Evolutionary conservation across 345 rosid genomes (phyloP).

Genomic region (Cardamine resedifolia): DNA sequence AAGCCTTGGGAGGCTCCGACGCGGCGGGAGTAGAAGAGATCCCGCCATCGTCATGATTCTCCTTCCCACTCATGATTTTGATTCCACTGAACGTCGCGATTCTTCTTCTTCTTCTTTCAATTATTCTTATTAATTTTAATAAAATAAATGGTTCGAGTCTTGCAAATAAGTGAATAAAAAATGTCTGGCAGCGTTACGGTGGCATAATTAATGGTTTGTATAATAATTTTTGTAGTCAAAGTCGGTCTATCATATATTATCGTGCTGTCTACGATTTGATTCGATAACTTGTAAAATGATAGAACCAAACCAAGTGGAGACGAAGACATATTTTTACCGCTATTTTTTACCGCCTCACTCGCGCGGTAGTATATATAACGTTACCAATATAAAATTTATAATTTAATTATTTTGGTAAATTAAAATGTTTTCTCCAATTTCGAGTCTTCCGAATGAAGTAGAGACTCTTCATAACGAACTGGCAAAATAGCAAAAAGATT

Average conservation of each 20-base stretch:
- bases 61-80: constrained; percentile 39
- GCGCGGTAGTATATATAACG: too few species aligned
- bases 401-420: too few species aligned
- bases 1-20: constrained; percentile 27
- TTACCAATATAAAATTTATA: too few species aligned
- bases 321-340: too few species aligned
- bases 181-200: neutral
- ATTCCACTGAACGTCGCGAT: neutral
- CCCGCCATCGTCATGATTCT: constrained; percentile 24
- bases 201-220: neutral
- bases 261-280: neutral
- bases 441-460: neutral
- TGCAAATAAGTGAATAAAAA: neutral
- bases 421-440: neutral
- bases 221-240: neutral
- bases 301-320: too few species aligned
- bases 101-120: neutral
- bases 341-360: too few species aligned
- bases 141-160: too few species aligned
- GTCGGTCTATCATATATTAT: neutral
- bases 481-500: neutral
- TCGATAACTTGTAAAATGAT: neutral
- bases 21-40: constrained; percentile 23
- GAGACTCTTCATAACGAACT: constrained; percentile 15
- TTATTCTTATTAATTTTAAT: too few species aligned